A percentile compares a stretch with the other conserved stretches of the same genome.
Evolutionary conservation across 2,329 filamentous ascomycete genomes (phyloP).

Genomic region (Zymoseptoria passerinii): DNA sequence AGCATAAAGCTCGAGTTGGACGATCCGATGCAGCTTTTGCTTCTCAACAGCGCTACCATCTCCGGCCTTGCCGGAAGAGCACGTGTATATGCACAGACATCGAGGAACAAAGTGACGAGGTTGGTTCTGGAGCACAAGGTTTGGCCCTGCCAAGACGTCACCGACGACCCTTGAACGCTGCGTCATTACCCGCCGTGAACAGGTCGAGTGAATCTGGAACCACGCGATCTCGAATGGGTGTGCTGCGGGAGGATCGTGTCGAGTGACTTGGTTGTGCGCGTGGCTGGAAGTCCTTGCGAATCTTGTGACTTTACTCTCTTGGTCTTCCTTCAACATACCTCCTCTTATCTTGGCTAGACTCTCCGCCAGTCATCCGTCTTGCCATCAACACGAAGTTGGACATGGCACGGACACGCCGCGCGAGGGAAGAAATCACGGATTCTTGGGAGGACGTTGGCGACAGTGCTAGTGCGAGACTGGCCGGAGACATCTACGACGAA

Average conservation of each 20-base stretch:
- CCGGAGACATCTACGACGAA: constrained; percentile 19
- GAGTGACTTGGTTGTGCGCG: background rate
- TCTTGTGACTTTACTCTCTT: background rate
- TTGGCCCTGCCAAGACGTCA: background rate
- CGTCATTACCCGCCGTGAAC: background rate
- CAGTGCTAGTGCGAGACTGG: constrained; percentile 1
- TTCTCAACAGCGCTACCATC: background rate
- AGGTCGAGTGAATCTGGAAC: background rate
- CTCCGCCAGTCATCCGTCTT: background rate
- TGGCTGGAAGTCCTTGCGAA: background rate
- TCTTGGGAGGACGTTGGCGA: constrained; percentile 29
- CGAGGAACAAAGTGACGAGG: background rate
- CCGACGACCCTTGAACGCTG: background rate
- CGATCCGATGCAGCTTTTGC: too few relatives aligned
- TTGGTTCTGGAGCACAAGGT: background rate
- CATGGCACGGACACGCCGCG: constrained; percentile 18
- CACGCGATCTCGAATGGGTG: background rate
- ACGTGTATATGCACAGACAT: too few relatives aligned
- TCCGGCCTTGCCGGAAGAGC: too few relatives aligned
- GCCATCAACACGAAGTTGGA: background rate
- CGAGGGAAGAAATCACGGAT: constrained; percentile 21
- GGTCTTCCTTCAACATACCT: background rate
- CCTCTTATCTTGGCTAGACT: background rate
- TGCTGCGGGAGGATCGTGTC: background rate
- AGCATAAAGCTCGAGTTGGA: background rate